Evolutionary conservation across 2,329 filamentous ascomycete genomes (phyloP).

Genomic region (Trichoderma brevicompactum): DNA sequence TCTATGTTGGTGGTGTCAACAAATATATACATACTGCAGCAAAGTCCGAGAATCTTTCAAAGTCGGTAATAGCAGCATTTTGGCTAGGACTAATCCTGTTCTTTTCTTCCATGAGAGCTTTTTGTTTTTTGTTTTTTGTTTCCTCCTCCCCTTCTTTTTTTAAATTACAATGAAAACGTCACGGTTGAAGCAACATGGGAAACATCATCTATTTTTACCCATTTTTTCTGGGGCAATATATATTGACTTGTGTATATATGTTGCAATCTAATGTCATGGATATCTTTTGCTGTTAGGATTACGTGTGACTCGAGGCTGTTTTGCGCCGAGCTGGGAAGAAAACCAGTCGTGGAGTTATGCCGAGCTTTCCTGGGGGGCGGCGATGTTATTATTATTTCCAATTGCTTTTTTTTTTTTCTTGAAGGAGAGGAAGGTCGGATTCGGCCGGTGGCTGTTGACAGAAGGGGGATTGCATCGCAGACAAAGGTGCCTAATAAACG

Average conservation of each 20-base stretch:
- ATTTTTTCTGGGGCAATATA: not conserved
- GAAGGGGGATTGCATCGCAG: not conserved
- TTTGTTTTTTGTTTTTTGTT: not conserved
- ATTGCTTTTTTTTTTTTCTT: not conserved
- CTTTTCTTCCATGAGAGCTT: not conserved
- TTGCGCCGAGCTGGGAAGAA: not conserved
- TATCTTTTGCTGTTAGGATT: not conserved
- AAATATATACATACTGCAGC: slow-evolving; percentile 8
- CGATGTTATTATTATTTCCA: not conserved
- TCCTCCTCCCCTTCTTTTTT: not conserved
- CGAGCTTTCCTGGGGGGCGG: not conserved
- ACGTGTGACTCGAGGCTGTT: slow-evolving; percentile 4
- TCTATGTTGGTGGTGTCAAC: slow-evolving; percentile 7
- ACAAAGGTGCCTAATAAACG: too few relatives aligned
- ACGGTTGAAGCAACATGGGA: not conserved
- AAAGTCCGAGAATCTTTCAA: not conserved
- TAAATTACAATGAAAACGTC: not conserved
- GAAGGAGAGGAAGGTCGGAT: not conserved
- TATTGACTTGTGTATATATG: slow-evolving; percentile 12
- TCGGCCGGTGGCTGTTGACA: not conserved
- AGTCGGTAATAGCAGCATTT: slow-evolving; percentile 11
- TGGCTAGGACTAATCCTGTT: not conserved
- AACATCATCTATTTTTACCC: not conserved
- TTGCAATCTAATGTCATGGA: slow-evolving; percentile 7
- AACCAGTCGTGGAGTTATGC: slow-evolving; percentile 14